Base-by-base conservation (phyloP, 2,329 filamentous ascomycete genomes). In the Teratosphaeria gauchensis region DNA sequence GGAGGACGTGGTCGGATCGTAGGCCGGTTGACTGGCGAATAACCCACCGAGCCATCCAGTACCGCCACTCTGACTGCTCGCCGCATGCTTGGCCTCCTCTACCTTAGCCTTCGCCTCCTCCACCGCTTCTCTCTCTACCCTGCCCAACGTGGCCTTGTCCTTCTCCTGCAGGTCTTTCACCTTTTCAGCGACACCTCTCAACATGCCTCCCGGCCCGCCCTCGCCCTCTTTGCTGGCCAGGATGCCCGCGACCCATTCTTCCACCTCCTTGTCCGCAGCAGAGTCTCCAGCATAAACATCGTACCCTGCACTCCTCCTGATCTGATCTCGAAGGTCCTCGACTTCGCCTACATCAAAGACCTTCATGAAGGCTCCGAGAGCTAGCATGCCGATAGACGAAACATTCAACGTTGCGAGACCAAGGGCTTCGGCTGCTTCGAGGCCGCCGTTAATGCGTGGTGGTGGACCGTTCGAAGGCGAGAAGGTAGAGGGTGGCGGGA, bases 391-490 rank as follows among this genome's bases (percentile, higher is more conserved):
- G 55, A 94, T 82, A 66, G 86, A 88, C 33, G 85, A 69, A 12
- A 94, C 89, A 67, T 96, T 96, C 65, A 96, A 80, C 0, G 92
- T 96, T 0, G 92, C 94, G 38, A 96, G 78, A 54, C 86, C 88
- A 24, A 99, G 78, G 0, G 92, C 92, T 73, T 95, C 88, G 35
- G 88, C 75, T 0, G 92, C 92, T 63, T 96, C 86, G 46, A 88
- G 71, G 1, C 84, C 80, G 7, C 85, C 85, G 68, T 86, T 63
- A 8, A 60, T 62, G 33, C 61, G 64, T 59, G 57, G 38, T 14
- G 53, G 52, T 19, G 58, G 72, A 63, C 77, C 74, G 65, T 83
- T 83, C 72, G 82, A 86, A 52, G 81, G 83, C 14, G 83, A 77
- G 79, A 88, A 95, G 77, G 88, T 92, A 53, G 81, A 82, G 11